Conservation (phyloP, 306 rosid genomes). For the Senna tora region DNA sequence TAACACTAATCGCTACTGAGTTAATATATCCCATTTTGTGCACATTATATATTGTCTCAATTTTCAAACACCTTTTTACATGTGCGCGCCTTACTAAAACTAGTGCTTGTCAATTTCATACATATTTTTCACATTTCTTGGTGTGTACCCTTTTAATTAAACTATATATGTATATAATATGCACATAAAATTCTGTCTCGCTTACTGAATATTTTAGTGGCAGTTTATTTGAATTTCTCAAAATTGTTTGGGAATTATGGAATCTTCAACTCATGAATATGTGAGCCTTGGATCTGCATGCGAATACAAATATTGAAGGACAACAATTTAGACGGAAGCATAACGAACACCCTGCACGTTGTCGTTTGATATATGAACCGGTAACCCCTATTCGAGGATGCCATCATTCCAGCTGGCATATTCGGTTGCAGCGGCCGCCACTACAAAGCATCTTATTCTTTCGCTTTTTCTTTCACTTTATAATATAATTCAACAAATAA, state of each 20-base stretch:
- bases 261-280: not conserved
- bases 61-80: too few relatives aligned
- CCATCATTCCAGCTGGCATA: constrained; percentile 45
- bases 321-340: not conserved
- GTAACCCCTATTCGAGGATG: constrained; percentile 6
- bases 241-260: not conserved
- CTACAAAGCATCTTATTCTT: constrained; percentile 26
- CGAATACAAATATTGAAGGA: constrained; percentile 3
- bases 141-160: not conserved
- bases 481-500: too few relatives aligned
- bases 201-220: not conserved
- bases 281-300: not conserved
- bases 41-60: too few relatives aligned
- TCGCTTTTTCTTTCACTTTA: too few relatives aligned
- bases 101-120: too few relatives aligned
- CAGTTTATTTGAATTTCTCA: not conserved
- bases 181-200: not conserved
- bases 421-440: constrained; percentile 4
- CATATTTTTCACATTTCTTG: not conserved
- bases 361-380: constrained; percentile 4
- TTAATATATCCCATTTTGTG: too few relatives aligned
- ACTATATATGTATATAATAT: not conserved
- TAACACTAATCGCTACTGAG: too few relatives aligned
- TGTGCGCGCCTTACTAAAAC: too few relatives aligned
- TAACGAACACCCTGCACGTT: constrained; percentile 10